Evolutionary conservation across 2,329 filamentous ascomycete genomes (phyloP), one percentile per base, ranked within the genome.

Genomic region (Cercospora sp.): DNA sequence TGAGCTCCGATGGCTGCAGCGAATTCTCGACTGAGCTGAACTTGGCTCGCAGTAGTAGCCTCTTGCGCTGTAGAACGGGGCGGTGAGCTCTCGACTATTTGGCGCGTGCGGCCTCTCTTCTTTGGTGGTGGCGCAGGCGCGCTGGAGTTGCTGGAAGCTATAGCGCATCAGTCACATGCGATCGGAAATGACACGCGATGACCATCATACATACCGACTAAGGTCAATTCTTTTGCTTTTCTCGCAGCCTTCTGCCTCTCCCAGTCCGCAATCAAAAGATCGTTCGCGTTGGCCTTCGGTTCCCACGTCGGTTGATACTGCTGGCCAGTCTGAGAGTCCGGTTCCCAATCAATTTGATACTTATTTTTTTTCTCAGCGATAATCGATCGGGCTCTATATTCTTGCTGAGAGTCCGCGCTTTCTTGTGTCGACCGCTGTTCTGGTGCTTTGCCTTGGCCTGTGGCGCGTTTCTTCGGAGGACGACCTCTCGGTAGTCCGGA

Each of bases 301-400:
- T 82, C 86, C 87, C 87, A 89, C 59, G 79, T 84, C 9, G 83
- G 83, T 3, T 77, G 65, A 73, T 83, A 89, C 1, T 70, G 67
- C 68, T 83, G 75, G 18, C 84, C 85, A 45, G 85, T 86, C 2
- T 72, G 68, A n/a, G 81, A 77, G 72, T 88, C 78, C 67, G 84
- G 82, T 59, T 81, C 82, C 87, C 87, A 89, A 73, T 87, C 83
- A 63, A 89, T 82, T 3, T 81, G 74, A 71, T 88, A 90, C n/a
- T 80, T 69, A 10, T 74, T 74, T 26, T 73, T 74, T 28, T 59
- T 72, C 57, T 79, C 78, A 48, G 74, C 67, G 20, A 81, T 68
- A 42, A 81, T 80, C 6, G 64, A 70, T 20, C 71, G 69, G 39
- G 77, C 69, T 10, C 64, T 65, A 42, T 74, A 80, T 18, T 73